Evolutionary conservation across 805 yeast genomes (phyloP), one percentile per base, ranked within the genome.

Genomic region (Ogataea wickerhamii): DNA sequence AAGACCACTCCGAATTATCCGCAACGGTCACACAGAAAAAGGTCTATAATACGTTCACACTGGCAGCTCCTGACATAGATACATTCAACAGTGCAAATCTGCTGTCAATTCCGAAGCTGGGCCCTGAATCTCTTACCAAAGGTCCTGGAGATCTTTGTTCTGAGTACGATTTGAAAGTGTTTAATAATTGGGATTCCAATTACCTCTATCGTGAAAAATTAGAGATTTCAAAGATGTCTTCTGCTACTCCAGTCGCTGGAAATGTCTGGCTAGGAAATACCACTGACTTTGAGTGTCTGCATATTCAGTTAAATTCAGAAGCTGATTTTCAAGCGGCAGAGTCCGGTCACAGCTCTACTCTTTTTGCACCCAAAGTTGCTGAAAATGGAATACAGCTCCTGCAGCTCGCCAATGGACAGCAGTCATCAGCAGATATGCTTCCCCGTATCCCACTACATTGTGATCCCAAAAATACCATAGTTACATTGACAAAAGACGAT

Each of bases 231-330:
- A 77, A 76, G 53, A 83, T 89, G 89, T 82, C 95, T 1, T 70
- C 86, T 7, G 94, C 95, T 0, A 74, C 93, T 0, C 72, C 68
- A 10, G 64, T 86, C 1, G 31, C 47, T 3, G 40, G 59, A 6
- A 68, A 74, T 34, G 74, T 88, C 5, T 89, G 91, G 89, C 70
- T 82, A 36, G 98, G 98, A 2, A 91, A 89, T 53, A 66, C 79
- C 1, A 77, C 85, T 47, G 96, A 89, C 57, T 77, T 69, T 53
- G 80, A 78, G 47, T 60, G 64, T 40, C 45, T 61, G 30, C 61
- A 60, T 37, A 57, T 59, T 5, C 58, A 55, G 30, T 36, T 51
- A 12, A 54, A 51, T 22, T 41, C 44, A 6, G 44, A 44, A 19
- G 16, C 13, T 18, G 35, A 32, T 11, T 24, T 32, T 1, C 18